Evolutionary conservation across 2,329 filamentous ascomycete species (phyloP).

Genomic region (Aulographum hederae): DNA sequence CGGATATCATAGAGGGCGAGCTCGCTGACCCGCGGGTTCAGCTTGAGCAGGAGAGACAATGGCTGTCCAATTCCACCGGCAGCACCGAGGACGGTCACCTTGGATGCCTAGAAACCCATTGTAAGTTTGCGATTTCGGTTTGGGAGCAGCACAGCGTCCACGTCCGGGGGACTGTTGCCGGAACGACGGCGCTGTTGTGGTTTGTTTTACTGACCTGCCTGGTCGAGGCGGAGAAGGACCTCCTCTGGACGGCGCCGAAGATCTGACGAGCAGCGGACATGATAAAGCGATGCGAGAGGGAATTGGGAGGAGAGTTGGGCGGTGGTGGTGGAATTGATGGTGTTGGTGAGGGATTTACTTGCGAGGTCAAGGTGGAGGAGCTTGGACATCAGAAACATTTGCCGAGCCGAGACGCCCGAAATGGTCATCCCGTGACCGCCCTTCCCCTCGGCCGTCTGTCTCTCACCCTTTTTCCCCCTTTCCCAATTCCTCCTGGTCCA

Average conservation of each 20-base stretch:
- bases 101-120: conserved; percentile 53
- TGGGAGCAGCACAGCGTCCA: conserved; percentile 6
- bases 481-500: no score
- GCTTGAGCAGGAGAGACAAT: conserved; percentile 93
- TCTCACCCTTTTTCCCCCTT: no score
- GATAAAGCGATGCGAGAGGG: conserved; percentile 14
- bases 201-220: conserved; percentile 32
- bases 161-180: conserved; percentile 8
- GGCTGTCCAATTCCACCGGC: conserved; percentile 97
- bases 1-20: conserved; percentile 97
- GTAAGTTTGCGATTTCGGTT: conserved; percentile 2
- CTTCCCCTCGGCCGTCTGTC: no score
- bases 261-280: conserved; percentile 54
- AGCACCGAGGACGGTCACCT: conserved; percentile 93
- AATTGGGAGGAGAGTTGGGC: not conserved
- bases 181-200: no score
- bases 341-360: no score
- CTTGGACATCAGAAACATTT: no score
- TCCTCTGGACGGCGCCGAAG: conserved; percentile 30
- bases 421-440: no score
- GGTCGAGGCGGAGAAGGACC: conserved; percentile 33
- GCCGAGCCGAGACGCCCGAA: no score
- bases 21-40: conserved; percentile 86
- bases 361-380: no score
- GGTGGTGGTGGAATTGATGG: not conserved